Conservation (phyloP, 2,329 filamentous ascomycete species). For the Claviceps sp. region DNA sequence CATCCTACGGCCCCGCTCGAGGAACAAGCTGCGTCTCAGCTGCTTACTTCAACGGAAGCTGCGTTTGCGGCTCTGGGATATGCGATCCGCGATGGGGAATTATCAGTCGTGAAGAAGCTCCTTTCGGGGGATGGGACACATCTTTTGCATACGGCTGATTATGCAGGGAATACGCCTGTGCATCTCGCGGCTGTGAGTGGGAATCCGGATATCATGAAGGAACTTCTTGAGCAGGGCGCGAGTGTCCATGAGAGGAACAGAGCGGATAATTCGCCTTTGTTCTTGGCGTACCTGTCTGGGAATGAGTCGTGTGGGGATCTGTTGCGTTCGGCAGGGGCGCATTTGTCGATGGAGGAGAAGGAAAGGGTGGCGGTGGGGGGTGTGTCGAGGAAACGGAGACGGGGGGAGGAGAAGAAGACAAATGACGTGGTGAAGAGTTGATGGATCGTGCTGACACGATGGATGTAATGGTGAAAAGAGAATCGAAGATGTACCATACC, state of each 20-base stretch:
- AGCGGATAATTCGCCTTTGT: constrained; percentile 53
- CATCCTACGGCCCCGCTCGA: constrained; percentile 49
- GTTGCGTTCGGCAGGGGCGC: constrained; percentile 44
- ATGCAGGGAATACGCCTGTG: constrained; percentile 63
- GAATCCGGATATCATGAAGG: constrained; percentile 40
- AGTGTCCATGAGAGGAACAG: constrained; percentile 53
- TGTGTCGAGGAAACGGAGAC: too few relatives aligned
- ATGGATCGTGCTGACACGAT: too few relatives aligned
- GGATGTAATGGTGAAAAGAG: too few relatives aligned
- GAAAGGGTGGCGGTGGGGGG: constrained; percentile 15
- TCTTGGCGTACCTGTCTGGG: constrained; percentile 45
- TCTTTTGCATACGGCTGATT: constrained; percentile 64
- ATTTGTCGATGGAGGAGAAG: constrained; percentile 33
- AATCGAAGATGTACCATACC: too few relatives aligned
- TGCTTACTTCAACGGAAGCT: constrained; percentile 37
- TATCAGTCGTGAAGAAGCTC: constrained; percentile 51
- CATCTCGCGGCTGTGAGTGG: constrained; percentile 45
- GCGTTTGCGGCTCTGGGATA: constrained; percentile 71
- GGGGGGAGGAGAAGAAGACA: too few relatives aligned
- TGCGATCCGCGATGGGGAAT: constrained; percentile 60
- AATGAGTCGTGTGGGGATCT: constrained; percentile 39
- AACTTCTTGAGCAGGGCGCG: constrained; percentile 47
- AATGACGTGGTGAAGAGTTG: too few relatives aligned
- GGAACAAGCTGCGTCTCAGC: constrained; percentile 20
- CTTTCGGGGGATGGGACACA: constrained; percentile 50